phyloP scores from a whole-genome alignment of 108 stramenopile genomes.

The Conticribra guillardii region DNA sequence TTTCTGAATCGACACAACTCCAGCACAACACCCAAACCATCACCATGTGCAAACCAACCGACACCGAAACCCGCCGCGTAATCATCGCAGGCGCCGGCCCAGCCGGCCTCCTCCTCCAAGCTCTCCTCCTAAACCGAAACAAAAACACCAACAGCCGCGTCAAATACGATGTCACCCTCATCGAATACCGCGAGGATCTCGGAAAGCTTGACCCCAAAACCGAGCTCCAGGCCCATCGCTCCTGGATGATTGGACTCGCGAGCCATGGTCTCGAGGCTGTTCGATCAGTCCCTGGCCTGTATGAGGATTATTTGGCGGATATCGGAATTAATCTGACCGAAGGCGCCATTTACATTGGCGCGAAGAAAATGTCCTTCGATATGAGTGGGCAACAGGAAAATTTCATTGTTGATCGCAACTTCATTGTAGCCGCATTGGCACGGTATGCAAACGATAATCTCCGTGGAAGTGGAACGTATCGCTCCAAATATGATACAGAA shows the following conservation, averaged over 20 bases:
- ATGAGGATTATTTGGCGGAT: slow-evolving; percentile 46
- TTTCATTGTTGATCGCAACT: slow-evolving; percentile 68
- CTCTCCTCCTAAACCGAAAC: slow-evolving; percentile 54
- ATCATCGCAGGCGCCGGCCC: slow-evolving; percentile 70
- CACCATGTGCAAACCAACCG: slow-evolving; percentile 2
- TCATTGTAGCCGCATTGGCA: slow-evolving; percentile 58
- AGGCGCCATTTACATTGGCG: slow-evolving; percentile 29
- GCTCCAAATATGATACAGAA: slow-evolving; percentile 39
- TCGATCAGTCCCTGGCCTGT: slow-evolving; percentile 43
- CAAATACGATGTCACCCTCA: slow-evolving; percentile 52
- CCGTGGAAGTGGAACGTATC: slow-evolving; percentile 10
- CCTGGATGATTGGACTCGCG: slow-evolving; percentile 68
- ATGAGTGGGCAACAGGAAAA: slow-evolving; percentile 3
- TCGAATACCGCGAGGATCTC: slow-evolving; percentile 52
- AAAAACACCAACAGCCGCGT: slow-evolving; percentile 13
- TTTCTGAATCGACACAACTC: too few species aligned
- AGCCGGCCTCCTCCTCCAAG: slow-evolving; percentile 57
- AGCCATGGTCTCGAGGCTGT: slow-evolving; percentile 56
- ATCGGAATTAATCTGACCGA: slow-evolving; percentile 41
- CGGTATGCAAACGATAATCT: slow-evolving; percentile 50
- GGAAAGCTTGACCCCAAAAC: slow-evolving; percentile 30
- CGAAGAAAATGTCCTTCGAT: slow-evolving; percentile 26
- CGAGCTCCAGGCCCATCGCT: slow-evolving; percentile 47
- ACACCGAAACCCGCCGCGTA: slow-evolving; percentile 27
- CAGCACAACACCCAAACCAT: too few species aligned